A percentile compares a stretch with the other conserved stretches of the same genome.
Conservation (phyloP, 202 grass and related monocot species). For the Elaeis oleifera region DNA sequence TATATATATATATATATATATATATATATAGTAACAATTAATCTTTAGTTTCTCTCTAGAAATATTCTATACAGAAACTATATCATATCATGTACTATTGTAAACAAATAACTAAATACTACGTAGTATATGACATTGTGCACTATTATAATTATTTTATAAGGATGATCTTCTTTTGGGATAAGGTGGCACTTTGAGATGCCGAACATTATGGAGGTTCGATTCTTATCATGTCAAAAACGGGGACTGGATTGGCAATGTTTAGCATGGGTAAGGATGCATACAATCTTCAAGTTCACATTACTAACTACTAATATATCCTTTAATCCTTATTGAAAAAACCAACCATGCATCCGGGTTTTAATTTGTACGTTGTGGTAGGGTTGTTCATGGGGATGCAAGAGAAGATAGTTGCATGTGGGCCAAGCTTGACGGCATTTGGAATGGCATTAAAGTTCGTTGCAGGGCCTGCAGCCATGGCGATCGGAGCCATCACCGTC, state of each 20-base stretch:
- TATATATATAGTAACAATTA: too few relatives aligned
- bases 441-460: conserved; percentile 67
- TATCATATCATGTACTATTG: too few relatives aligned
- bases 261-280: conserved; percentile 66
- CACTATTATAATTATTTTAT: too few relatives aligned
- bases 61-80: too few relatives aligned
- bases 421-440: conserved; percentile 35
- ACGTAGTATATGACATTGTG: too few relatives aligned
- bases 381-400: conserved; percentile 86
- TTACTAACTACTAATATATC: not conserved
- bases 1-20: too few relatives aligned
- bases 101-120: too few relatives aligned
- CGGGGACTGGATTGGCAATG: conserved; percentile 56
- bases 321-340: not conserved
- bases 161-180: not conserved
- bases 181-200: conserved; percentile 63
- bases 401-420: conserved; percentile 66
- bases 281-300: not conserved
- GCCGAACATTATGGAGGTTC: conserved; percentile 61
- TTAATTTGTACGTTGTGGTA: conserved; percentile 1
- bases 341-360: too few relatives aligned
- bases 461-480: conserved; percentile 48
- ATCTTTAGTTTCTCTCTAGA: too few relatives aligned
- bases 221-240: conserved; percentile 60
- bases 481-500: conserved; percentile 35